phyloP scores from a whole-genome alignment of 108 stramenopile species.

The Cylindrotheca fusiformis region DNA sequence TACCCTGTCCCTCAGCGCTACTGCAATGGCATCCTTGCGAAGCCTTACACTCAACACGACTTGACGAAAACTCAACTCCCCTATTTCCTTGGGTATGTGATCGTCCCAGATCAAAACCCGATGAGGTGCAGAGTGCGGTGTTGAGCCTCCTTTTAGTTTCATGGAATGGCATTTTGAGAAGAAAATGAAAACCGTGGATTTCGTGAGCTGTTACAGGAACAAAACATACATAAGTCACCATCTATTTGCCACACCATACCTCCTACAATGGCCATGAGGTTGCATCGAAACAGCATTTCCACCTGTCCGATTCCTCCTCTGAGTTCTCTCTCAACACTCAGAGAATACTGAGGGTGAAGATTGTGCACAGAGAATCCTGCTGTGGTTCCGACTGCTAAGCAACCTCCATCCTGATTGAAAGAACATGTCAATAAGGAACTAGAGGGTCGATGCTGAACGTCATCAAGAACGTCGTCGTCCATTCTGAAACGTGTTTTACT shows the following conservation, averaged over 20 bases:
- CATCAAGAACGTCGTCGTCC: conserved; percentile 23
- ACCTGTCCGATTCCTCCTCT: conserved; percentile 92
- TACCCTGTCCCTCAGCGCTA: conserved; percentile 89
- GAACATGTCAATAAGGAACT: conserved; percentile 58
- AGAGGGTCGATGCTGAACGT: conserved; percentile 19
- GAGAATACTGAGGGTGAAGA: conserved; percentile 84
- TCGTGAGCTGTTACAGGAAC: too few species aligned
- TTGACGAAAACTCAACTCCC: conserved; percentile 91
- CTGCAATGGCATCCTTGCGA: conserved; percentile 94
- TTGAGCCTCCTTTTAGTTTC: conserved; percentile 38
- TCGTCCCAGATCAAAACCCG: conserved; percentile 99
- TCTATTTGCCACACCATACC: too few species aligned
- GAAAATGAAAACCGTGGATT: too few species aligned
- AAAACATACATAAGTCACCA: too few species aligned
- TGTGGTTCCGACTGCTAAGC: conserved; percentile 88
- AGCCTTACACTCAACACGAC: conserved; percentile 87
- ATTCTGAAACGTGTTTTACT: conserved; percentile 1
- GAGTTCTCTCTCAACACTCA: conserved; percentile 76
- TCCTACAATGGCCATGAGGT: conserved; percentile 96
- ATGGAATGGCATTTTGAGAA: too few species aligned
- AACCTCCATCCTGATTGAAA: conserved; percentile 91
- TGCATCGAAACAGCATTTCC: conserved; percentile 99
- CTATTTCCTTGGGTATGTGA: conserved; percentile 90
- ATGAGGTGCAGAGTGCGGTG: conserved; percentile 92
- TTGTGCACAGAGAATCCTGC: conserved; percentile 95